Evolutionary conservation across 2,329 filamentous ascomycete species (phyloP).

Genomic region (Botryotinia calthae): DNA sequence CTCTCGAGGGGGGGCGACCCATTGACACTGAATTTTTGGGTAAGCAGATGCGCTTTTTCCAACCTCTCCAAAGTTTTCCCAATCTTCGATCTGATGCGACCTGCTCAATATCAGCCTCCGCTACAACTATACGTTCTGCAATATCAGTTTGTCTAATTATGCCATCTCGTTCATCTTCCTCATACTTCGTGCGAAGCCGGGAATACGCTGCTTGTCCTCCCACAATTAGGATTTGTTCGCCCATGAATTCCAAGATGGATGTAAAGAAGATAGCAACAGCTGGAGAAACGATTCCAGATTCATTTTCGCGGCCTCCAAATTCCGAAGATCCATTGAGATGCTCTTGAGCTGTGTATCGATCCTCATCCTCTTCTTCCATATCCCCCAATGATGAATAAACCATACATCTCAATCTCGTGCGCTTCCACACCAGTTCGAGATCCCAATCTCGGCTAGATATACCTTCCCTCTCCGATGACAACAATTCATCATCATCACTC

Average conservation of each 20-base stretch:
- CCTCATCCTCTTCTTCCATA: slow-evolving; percentile 97
- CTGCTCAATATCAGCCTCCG: slow-evolving; percentile 89
- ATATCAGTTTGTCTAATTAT: slow-evolving; percentile 46
- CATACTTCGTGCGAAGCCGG: slow-evolving; percentile 57
- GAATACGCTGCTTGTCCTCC: slow-evolving; percentile 81
- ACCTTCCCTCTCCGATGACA: slow-evolving; percentile 51
- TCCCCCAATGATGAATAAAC: slow-evolving; percentile 96
- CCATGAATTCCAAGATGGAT: slow-evolving; percentile 89
- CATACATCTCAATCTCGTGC: slow-evolving; percentile 91
- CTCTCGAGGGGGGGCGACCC: slow-evolving; percentile 49
- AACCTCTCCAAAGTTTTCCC: slow-evolving; percentile 87
- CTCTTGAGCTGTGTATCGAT: slow-evolving; percentile 80
- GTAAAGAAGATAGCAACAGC: slow-evolving; percentile 95
- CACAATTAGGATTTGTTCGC: slow-evolving; percentile 84
- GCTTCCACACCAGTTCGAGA: slow-evolving; percentile 90
- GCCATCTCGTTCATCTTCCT: slow-evolving; percentile 57
- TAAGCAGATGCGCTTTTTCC: slow-evolving; percentile 80
- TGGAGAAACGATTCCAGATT: slow-evolving; percentile 72
- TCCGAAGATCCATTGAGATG: slow-evolving; percentile 59
- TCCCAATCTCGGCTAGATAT: slow-evolving; percentile 68
- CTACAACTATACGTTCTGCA: slow-evolving; percentile 72
- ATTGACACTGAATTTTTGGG: slow-evolving; percentile 49
- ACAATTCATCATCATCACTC: slow-evolving; percentile 69
- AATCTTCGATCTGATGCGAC: slow-evolving; percentile 86
- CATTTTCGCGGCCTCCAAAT: slow-evolving; percentile 48